Conservation (phyloP, 495 filamentous ascomycete species). For the Acidiella bohemica region DNA sequence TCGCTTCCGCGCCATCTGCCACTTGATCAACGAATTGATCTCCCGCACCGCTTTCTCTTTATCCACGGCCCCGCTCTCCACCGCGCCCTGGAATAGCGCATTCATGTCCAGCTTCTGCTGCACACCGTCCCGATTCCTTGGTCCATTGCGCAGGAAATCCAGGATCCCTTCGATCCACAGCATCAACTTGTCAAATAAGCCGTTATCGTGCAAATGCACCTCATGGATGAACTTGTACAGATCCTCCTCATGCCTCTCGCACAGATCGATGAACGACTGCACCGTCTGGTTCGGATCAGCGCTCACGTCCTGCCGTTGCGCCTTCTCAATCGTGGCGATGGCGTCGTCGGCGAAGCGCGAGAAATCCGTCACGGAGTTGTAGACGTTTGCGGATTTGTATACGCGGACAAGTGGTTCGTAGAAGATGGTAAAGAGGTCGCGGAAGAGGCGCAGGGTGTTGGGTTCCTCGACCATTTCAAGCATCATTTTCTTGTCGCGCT, state of each 20-base stretch:
- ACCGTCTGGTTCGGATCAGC: constrained; percentile 97
- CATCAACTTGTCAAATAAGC: constrained; percentile 91
- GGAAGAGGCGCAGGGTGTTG: constrained; percentile 80
- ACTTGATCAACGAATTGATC: constrained; percentile 71
- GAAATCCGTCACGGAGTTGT: constrained; percentile 92
- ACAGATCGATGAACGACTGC: constrained; percentile 96
- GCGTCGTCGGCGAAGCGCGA: constrained; percentile 83
- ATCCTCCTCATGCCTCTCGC: constrained; percentile 84
- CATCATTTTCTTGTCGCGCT: constrained; percentile 96
- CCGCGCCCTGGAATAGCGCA: constrained; percentile 68
- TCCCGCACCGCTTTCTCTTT: constrained; percentile 59
- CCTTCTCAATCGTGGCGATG: constrained; percentile 75
- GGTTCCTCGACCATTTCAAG: constrained; percentile 88
- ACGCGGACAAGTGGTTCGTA: constrained; percentile 94
- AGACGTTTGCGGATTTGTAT: constrained; percentile 97
- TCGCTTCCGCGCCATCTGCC: constrained; percentile 87
- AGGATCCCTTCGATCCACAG: constrained; percentile 95
- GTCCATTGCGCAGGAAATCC: constrained; percentile 79
- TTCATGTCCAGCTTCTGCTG: constrained; percentile 77
- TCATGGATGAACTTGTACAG: constrained; percentile 99
- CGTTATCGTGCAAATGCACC: constrained; percentile 95
- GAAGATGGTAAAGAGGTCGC: constrained; percentile 96
- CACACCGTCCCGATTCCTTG: constrained; percentile 38
- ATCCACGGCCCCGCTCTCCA: constrained; percentile 52
- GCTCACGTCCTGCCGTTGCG: constrained; percentile 79